Conservation (phyloP, 2,329 filamentous ascomycete species). For the Ceratocystis smalleyi region DNA sequence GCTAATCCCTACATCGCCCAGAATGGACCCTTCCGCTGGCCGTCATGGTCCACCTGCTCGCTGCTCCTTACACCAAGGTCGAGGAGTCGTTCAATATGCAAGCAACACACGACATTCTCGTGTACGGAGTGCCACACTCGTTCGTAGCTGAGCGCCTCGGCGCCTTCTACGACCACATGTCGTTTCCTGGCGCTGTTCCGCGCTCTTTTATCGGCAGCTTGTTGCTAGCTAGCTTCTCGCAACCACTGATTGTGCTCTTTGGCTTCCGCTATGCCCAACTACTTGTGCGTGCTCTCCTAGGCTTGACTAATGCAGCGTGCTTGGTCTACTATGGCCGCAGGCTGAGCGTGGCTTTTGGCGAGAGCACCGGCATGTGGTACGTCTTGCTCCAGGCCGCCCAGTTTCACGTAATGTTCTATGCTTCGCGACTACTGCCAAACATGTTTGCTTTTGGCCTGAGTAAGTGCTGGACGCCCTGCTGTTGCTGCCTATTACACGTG, state of each 20-base stretch:
- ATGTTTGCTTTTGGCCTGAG: constrained; percentile 87
- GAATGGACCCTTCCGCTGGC: constrained; percentile 43
- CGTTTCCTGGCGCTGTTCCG: constrained; percentile 81
- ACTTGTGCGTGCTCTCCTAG: constrained; percentile 60
- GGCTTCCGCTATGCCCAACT: constrained; percentile 43
- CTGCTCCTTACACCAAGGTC: constrained; percentile 86
- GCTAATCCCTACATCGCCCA: constrained; percentile 21
- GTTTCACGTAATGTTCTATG: constrained; percentile 88
- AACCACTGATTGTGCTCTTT: constrained; percentile 47
- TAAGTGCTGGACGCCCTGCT: constrained; percentile 30
- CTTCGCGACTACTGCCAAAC: constrained; percentile 80
- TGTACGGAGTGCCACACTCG: constrained; percentile 54
- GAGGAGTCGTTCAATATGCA: constrained; percentile 98
- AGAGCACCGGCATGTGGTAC: constrained; percentile 60
- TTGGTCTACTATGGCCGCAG: constrained; percentile 50
- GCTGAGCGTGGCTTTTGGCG: constrained; percentile 53
- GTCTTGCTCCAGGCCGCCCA: constrained; percentile 61
- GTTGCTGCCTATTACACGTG: neutral
- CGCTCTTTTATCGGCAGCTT: constrained; percentile 77
- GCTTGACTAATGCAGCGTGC: constrained; percentile 55
- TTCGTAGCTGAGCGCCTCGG: constrained; percentile 37
- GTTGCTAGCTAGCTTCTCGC: constrained; percentile 55
- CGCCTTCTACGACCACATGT: constrained; percentile 68
- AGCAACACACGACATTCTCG: constrained; percentile 75
- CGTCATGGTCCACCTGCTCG: constrained; percentile 52